Conservation (phyloP, 2,329 filamentous ascomycete genomes). For the Elsinoe australis region DNA sequence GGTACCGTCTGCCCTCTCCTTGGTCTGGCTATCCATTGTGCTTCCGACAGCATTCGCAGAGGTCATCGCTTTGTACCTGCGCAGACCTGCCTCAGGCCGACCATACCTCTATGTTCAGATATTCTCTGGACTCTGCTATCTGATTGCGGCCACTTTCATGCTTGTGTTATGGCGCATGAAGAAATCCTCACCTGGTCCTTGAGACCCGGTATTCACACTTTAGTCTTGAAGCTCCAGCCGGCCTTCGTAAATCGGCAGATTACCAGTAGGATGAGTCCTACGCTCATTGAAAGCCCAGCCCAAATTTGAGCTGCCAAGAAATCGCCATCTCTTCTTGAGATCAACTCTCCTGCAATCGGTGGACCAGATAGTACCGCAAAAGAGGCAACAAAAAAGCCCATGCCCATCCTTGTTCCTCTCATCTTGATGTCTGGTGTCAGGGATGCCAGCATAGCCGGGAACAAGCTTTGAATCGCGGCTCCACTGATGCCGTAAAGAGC, state of each 20-base stretch:
- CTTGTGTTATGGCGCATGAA: slow-evolving; percentile 27
- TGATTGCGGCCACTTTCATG: slow-evolving; percentile 31
- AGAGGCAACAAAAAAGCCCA: slow-evolving; percentile 41
- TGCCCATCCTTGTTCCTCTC: slow-evolving; percentile 41
- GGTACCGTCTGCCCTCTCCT: slow-evolving; percentile 35
- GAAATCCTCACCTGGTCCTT: slow-evolving; percentile 2
- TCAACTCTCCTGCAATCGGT: slow-evolving; percentile 41
- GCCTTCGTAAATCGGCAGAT: slow-evolving; percentile 27
- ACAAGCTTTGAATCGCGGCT: slow-evolving; percentile 41
- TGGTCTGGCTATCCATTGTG: slow-evolving; percentile 33
- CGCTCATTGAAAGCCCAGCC: slow-evolving; percentile 31
- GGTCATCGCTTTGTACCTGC: slow-evolving; percentile 37
- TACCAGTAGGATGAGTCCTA: slow-evolving; percentile 25
- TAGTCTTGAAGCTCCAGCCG: slow-evolving; percentile 25
- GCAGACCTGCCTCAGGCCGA: slow-evolving; percentile 23
- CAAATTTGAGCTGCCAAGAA: slow-evolving; percentile 42
- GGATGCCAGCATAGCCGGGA: slow-evolving; percentile 37
- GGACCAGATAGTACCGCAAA: slow-evolving; percentile 41
- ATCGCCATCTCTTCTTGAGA: slow-evolving; percentile 34
- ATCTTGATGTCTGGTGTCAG: slow-evolving; percentile 43
- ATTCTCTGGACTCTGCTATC: slow-evolving; percentile 33
- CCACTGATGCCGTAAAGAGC: slow-evolving; percentile 40
- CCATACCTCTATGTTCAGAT: slow-evolving; percentile 36
- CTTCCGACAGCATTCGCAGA: slow-evolving; percentile 35
- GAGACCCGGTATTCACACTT: slow-evolving; percentile 21